Evolutionary conservation across 2,329 filamentous ascomycete species (phyloP).

Genomic region (Aspergillus thermomutatus): DNA sequence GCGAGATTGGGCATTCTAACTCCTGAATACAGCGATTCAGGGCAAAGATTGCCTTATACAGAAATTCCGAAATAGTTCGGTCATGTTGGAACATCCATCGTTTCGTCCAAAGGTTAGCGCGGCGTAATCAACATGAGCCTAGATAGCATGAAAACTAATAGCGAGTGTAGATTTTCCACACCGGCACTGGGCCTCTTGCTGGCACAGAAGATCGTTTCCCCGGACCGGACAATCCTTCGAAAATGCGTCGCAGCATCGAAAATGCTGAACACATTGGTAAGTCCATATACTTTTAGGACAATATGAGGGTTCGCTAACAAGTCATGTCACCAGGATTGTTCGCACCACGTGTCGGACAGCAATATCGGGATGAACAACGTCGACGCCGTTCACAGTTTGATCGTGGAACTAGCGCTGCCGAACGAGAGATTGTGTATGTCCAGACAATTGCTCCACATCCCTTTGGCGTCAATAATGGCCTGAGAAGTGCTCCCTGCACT

Average conservation of each 20-base stretch:
- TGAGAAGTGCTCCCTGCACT: conserved; percentile 24
- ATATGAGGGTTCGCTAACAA: conserved; percentile 30
- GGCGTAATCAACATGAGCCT: not conserved
- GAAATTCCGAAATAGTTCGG: conserved; percentile 94
- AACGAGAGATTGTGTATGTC: conserved; percentile 54
- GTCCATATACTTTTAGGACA: conserved; percentile 9
- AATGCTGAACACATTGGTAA: conserved; percentile 79
- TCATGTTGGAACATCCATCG: conserved; percentile 80
- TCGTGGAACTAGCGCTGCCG: conserved; percentile 71
- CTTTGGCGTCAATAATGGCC: conserved; percentile 14
- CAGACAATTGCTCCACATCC: conserved; percentile 19
- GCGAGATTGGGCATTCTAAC: conserved; percentile 24
- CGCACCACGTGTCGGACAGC: conserved; percentile 72
- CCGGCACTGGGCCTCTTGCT: conserved; percentile 49
- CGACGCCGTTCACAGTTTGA: conserved; percentile 76
- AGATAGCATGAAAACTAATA: conserved; percentile 3
- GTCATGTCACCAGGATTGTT: conserved; percentile 52
- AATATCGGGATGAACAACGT: conserved; percentile 71
- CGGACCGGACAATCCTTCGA: conserved; percentile 75
- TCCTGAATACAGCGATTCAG: conserved; percentile 66
- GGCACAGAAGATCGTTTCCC: conserved; percentile 76
- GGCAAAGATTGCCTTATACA: conserved; percentile 86
- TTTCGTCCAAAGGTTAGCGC: conserved; percentile 75
- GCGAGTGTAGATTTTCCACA: conserved; percentile 53
- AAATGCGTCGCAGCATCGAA: conserved; percentile 82